Evolutionary conservation across 2,329 filamentous ascomycete species (phyloP).

Genomic region (Xylaria arbuscula): DNA sequence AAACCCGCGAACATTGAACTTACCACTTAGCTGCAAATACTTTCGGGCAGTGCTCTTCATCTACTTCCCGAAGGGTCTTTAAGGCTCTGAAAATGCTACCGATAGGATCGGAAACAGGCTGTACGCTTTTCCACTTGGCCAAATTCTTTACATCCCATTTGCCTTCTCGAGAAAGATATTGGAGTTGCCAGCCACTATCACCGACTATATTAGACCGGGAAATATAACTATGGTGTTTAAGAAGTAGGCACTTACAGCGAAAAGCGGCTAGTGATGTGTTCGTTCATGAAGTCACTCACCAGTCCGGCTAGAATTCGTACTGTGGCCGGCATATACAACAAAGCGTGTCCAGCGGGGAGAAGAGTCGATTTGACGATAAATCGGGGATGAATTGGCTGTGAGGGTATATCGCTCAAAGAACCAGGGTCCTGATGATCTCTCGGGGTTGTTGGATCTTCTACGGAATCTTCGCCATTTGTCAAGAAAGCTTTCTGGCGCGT

Average conservation of each 20-base stretch:
- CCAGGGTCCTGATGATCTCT: slow-evolving; percentile 56
- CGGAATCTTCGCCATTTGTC: slow-evolving; percentile 42
- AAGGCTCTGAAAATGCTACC: slow-evolving; percentile 85
- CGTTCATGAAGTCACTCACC: slow-evolving; percentile 82
- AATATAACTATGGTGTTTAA: not conserved
- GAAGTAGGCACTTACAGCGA: slow-evolving; percentile 61
- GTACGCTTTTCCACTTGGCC: slow-evolving; percentile 85
- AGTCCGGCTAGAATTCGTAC: slow-evolving; percentile 82
- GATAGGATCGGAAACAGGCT: slow-evolving; percentile 81
- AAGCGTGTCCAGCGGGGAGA: slow-evolving; percentile 81
- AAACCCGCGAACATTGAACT: not conserved
- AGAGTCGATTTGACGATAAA: slow-evolving; percentile 74
- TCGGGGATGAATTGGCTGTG: slow-evolving; percentile 60
- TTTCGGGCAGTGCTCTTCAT: slow-evolving; percentile 81
- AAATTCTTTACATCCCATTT: slow-evolving; percentile 99
- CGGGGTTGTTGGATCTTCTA: slow-evolving; percentile 59
- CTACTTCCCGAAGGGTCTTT: slow-evolving; percentile 92
- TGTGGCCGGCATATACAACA: slow-evolving; percentile 82
- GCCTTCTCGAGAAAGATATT: slow-evolving; percentile 86
- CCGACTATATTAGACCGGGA: slow-evolving; percentile 15
- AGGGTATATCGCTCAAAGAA: slow-evolving; percentile 55
- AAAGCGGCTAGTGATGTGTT: slow-evolving; percentile 79
- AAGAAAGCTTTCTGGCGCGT: slow-evolving; percentile 43
- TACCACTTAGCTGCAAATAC: slow-evolving; percentile 65
- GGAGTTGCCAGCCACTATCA: slow-evolving; percentile 81